These are phyloP conservation scores for Quercus mongolica DNA, from an alignment of 306 rosid species.

Conservation along the genomic window DNA sequence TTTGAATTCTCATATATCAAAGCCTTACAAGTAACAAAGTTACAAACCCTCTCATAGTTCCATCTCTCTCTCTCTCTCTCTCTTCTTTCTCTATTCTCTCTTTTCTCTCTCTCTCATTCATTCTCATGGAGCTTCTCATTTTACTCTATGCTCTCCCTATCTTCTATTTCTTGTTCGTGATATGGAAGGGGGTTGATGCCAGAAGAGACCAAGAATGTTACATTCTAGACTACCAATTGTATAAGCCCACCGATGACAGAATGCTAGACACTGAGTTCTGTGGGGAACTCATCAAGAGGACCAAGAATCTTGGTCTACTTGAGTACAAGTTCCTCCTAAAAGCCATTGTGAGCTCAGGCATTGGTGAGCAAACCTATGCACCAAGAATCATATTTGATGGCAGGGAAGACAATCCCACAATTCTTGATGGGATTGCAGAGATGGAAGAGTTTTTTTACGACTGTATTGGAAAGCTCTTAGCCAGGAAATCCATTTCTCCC, in stretches of 20 bases:
- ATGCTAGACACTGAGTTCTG: conserved; percentile 57
- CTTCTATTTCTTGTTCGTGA: conserved; percentile 37
- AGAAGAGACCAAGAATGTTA: conserved; percentile 62
- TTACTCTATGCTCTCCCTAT: conserved; percentile 28
- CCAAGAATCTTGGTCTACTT: conserved; percentile 46
- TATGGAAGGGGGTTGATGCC: conserved; percentile 51
- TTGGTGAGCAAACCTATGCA: conserved; percentile 87
- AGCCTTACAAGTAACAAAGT: neutral
- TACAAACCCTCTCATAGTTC: neutral
- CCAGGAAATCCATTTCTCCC: conserved; percentile 42
- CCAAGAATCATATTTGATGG: conserved; percentile 62
- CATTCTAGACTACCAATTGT: conserved; percentile 67
- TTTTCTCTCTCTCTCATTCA: neutral
- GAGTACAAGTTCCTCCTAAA: conserved; percentile 81
- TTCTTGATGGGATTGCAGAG: conserved; percentile 44
- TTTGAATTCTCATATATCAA: conserved; percentile 5
- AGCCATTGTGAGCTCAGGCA: conserved; percentile 85
- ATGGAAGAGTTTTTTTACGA: conserved; percentile 78
- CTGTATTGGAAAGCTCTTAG: conserved; percentile 49
- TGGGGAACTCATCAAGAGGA: conserved; percentile 48
- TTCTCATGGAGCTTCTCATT: conserved; percentile 53
- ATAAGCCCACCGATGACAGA: conserved; percentile 70
- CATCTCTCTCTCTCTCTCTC: neutral
- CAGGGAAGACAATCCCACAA: conserved; percentile 45
- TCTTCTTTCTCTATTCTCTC: neutral